Conservation (phyloP, 305 asterid species). For the Fraxinus sp. region DNA sequence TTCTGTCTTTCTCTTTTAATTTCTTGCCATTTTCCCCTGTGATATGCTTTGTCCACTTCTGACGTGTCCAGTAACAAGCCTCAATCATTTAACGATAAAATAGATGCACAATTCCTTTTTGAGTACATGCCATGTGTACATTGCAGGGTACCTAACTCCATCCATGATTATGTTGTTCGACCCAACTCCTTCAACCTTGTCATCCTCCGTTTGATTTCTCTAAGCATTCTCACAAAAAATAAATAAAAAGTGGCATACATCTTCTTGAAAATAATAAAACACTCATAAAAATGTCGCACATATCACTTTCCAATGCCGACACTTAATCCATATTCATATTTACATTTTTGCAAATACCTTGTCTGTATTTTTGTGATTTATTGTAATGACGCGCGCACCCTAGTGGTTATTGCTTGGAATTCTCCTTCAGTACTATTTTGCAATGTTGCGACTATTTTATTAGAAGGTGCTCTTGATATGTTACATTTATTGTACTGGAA, state of each 20-base stretch:
- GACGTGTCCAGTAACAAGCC: background rate
- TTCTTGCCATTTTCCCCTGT: background rate
- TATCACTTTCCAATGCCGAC: no score
- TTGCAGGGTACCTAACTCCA: background rate
- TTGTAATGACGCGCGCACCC: background rate
- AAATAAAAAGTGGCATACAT: no score
- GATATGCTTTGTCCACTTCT: background rate
- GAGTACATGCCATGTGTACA: background rate
- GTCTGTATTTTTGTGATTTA: no score
- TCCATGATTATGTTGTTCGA: background rate
- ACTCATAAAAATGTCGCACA: no score
- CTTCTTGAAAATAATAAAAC: no score
- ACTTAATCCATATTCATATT: no score
- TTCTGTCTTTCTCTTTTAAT: background rate
- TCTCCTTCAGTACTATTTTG: background rate
- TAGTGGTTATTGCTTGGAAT: background rate
- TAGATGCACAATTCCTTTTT: background rate
- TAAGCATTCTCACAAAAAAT: no score
- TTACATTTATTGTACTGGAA: background rate
- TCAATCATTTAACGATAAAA: background rate
- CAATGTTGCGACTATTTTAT: background rate
- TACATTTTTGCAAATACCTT: no score
- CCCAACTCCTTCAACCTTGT: no score
- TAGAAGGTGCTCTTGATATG: background rate
- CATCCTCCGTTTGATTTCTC: no score